Percentiles rank a stretch among this genome's conserved stretches.
phyloP scores from a whole-genome alignment of 208 protist species.

The Trypanosomatidae sp. region DNA sequence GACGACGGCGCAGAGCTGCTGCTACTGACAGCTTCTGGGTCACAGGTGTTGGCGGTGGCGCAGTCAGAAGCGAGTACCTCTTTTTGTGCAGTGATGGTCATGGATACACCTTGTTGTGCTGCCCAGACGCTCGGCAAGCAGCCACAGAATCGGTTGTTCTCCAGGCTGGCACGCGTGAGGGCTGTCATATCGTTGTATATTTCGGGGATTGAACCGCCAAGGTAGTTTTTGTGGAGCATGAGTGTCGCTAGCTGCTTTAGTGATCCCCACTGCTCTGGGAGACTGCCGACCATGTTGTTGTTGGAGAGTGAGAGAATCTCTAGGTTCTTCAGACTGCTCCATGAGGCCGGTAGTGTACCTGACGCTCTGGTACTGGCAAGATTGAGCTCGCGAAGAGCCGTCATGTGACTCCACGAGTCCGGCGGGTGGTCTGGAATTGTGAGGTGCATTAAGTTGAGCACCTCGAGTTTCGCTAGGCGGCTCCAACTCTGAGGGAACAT shows the following conservation, averaged over 20 bases:
- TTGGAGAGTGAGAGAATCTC: neutral
- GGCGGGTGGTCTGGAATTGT: neutral
- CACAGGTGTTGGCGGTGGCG: neutral
- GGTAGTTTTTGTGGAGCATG: neutral
- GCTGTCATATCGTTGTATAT: neutral
- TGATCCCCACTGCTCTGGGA: neutral
- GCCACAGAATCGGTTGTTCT: neutral
- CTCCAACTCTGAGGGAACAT: neutral
- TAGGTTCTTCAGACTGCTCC: neutral
- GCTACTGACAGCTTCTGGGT: neutral
- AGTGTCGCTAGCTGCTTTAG: neutral
- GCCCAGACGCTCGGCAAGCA: neutral
- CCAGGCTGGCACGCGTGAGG: neutral
- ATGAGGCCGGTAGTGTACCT: neutral
- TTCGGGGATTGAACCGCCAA: neutral
- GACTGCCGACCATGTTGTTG: neutral
- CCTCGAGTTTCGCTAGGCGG: neutral
- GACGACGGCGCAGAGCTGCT: neutral
- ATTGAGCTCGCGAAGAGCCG: neutral
- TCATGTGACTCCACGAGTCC: neutral
- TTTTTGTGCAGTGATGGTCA: neutral
- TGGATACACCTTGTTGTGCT: neutral
- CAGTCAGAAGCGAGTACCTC: neutral
- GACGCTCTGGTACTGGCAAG: neutral
- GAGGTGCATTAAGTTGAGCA: constrained; percentile 1